Conservation (phyloP, 305 asterid genomes). For the Ajuga reptans region DNA sequence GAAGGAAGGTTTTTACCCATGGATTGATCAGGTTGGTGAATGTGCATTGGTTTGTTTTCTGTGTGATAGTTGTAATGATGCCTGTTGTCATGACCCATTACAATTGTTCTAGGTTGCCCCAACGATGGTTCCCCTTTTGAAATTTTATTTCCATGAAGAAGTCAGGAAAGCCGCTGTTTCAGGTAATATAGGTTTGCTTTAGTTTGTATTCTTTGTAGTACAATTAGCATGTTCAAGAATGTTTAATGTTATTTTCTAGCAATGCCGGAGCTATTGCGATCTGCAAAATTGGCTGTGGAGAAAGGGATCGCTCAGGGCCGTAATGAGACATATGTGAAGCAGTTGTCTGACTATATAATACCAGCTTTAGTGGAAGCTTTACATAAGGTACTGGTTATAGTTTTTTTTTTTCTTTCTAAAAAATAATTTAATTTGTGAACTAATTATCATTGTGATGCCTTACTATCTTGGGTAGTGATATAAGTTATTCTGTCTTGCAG, state of each 20-base stretch:
- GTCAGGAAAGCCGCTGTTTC: constrained; percentile 97
- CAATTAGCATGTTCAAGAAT: neutral
- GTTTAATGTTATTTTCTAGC: constrained; percentile 39
- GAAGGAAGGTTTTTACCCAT: constrained; percentile 93
- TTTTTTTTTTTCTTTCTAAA: neutral
- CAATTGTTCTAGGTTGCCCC: constrained; percentile 75
- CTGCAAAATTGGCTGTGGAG: constrained; percentile 90
- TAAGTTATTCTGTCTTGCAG: constrained; percentile 34
- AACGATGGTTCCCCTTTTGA: constrained; percentile 80
- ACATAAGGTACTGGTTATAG: constrained; percentile 57
- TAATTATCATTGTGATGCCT: neutral
- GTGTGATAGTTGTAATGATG: neutral
- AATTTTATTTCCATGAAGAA: constrained; percentile 96
- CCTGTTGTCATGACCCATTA: neutral
- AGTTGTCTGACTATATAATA: constrained; percentile 72
- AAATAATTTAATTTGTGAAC: too few species aligned
- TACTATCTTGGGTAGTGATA: constrained; percentile 17
- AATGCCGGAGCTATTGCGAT: constrained; percentile 90
- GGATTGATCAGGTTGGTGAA: constrained; percentile 90
- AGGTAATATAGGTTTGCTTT: constrained; percentile 35
- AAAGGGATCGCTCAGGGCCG: constrained; percentile 94
- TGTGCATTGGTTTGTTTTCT: constrained; percentile 3
- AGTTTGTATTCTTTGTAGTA: neutral
- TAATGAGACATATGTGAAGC: constrained; percentile 78
- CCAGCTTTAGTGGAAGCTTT: constrained; percentile 95